Conservation (phyloP, 1,284 basidiomycete genomes). For the Moesziomyces sp. region DNA sequence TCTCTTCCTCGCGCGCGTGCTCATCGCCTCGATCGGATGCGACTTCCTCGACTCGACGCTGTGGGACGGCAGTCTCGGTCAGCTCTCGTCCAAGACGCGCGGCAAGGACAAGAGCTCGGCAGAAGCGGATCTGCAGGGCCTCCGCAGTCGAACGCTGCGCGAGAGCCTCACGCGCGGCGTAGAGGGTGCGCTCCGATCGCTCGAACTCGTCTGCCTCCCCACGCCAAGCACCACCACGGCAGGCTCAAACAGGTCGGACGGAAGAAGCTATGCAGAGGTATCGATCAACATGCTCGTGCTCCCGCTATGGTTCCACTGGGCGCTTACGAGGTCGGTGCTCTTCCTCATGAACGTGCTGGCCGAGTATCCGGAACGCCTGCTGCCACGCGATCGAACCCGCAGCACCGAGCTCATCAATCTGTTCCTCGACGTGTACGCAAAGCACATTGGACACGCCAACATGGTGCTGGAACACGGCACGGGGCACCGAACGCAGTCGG, state of each 20-base stretch:
- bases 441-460: slow-evolving; percentile 40
- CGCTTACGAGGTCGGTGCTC: slow-evolving; percentile 25
- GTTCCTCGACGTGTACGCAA: slow-evolving; percentile 37
- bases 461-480: slow-evolving; percentile 33
- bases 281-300: slow-evolving; percentile 31
- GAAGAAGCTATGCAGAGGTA: slow-evolving; percentile 5
- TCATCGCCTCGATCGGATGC: slow-evolving; percentile 39
- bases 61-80: slow-evolving; percentile 36
- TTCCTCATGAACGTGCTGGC: slow-evolving; percentile 40
- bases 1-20: slow-evolving; percentile 22
- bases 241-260: background rate
- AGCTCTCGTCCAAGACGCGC: slow-evolving; percentile 1
- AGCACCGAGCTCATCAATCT: slow-evolving; percentile 30
- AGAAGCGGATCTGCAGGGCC: slow-evolving; percentile 22
- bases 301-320: slow-evolving; percentile 44
- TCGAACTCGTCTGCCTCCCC: slow-evolving; percentile 30
- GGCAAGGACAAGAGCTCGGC: slow-evolving; percentile 7
- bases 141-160: slow-evolving; percentile 17
- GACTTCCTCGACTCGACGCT: slow-evolving; percentile 39
- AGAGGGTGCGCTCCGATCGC: slow-evolving; percentile 23
- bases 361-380: slow-evolving; percentile 30
- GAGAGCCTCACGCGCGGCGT: slow-evolving; percentile 28
- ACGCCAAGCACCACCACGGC: background rate
- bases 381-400: slow-evolving; percentile 26
- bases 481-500: background rate